These are phyloP conservation scores for Aspergillus vadensis DNA, from an alignment of 2,329 filamentous ascomycete genomes.

Conservation along the genomic window DNA sequence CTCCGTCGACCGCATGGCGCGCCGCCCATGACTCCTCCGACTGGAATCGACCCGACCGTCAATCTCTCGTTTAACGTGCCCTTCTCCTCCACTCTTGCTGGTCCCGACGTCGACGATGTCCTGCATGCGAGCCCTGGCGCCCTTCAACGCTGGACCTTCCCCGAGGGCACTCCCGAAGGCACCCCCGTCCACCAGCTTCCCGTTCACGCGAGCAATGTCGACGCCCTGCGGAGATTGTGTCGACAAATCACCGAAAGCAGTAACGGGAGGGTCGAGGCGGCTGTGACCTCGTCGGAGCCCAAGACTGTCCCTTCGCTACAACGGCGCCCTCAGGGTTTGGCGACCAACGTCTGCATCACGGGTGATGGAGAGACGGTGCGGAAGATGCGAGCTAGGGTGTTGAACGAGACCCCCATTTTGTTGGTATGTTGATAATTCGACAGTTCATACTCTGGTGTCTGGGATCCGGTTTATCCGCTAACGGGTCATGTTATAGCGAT, in stretches of 20 bases:
- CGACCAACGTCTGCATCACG: conserved; percentile 88
- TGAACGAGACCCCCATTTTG: conserved; percentile 89
- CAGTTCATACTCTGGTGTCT: conserved; percentile 5
- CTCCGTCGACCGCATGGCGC: conserved; percentile 58
- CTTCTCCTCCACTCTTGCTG: conserved; percentile 87
- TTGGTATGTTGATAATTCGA: conserved; percentile 64
- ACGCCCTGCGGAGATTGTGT: conserved; percentile 76
- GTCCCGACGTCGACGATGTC: conserved; percentile 91
- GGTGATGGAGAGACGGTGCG: conserved; percentile 85
- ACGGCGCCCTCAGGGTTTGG: conserved; percentile 57
- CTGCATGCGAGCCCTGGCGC: conserved; percentile 88
- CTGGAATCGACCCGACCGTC: conserved; percentile 73
- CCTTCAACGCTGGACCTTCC: conserved; percentile 89
- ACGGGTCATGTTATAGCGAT: conserved; percentile 62
- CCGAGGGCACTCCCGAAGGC: conserved; percentile 80
- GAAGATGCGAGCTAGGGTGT: conserved; percentile 82
- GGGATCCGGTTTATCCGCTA: background rate
- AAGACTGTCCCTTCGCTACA: conserved; percentile 60
- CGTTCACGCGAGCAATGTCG: conserved; percentile 86
- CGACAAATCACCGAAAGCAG: conserved; percentile 72
- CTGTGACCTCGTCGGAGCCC: conserved; percentile 78
- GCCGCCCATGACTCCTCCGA: conserved; percentile 63
- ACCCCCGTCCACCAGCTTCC: conserved; percentile 85
- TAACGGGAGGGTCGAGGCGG: conserved; percentile 74
- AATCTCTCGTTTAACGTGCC: conserved; percentile 97